Evolutionary conservation across 306 rosid species (phyloP).

Genomic region (Parietaria judaica): DNA sequence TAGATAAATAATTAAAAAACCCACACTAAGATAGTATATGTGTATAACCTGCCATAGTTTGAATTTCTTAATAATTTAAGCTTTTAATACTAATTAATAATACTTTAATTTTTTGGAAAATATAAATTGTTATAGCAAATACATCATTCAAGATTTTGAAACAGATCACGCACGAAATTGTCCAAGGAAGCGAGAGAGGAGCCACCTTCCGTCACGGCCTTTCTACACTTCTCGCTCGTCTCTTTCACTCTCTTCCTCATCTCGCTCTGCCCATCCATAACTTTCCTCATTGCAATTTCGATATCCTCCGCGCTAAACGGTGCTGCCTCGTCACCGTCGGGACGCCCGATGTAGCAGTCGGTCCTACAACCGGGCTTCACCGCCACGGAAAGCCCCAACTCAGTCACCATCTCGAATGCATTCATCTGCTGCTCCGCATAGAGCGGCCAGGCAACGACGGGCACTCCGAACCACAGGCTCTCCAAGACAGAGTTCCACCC

Average conservation of each 20-base stretch:
- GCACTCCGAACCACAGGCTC: slow-evolving; percentile 29
- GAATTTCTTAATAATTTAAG: no score
- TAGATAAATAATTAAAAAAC: no score
- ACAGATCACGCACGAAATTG: background rate
- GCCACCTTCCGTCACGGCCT: background rate
- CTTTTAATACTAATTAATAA: no score
- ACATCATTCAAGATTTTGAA: no score
- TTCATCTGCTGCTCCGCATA: slow-evolving; percentile 27
- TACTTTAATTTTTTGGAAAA: no score
- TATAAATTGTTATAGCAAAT: no score
- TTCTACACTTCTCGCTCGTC: slow-evolving; percentile 10
- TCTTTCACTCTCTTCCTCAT: background rate
- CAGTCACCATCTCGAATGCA: slow-evolving; percentile 25
- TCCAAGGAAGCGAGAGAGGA: background rate
- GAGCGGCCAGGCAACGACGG: slow-evolving; percentile 27
- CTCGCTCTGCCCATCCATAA: background rate
- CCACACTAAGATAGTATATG: no score
- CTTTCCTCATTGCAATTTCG: background rate
- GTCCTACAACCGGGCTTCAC: slow-evolving; percentile 13
- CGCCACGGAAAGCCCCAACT: slow-evolving; percentile 28
- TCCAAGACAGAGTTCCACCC: slow-evolving; percentile 33
- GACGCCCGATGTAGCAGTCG: no score
- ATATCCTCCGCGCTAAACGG: background rate
- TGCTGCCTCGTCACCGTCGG: no score
- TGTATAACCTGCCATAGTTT: no score